phyloP scores from a whole-genome alignment of 345 rosid species.

The Diplotaxis tenuifolia region DNA sequence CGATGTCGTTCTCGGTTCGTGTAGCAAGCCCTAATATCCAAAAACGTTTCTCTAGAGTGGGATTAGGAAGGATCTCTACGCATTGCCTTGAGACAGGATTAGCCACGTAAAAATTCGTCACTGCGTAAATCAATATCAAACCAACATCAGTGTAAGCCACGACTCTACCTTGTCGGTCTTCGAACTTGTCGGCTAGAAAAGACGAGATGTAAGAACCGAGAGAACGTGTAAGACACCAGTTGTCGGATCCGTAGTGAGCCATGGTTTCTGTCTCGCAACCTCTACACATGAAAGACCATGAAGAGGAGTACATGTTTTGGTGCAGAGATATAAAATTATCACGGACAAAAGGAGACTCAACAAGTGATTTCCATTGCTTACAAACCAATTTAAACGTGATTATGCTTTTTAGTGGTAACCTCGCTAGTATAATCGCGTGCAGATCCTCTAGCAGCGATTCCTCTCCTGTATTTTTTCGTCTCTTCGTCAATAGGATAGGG shows the following conservation, averaged over 20 bases:
- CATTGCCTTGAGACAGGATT: background rate
- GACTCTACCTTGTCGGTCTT: background rate
- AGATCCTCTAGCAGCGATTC: background rate
- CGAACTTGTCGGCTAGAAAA: background rate
- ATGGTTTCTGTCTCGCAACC: background rate
- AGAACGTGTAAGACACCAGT: background rate
- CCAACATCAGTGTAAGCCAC: background rate
- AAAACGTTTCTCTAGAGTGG: no score
- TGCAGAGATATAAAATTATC: background rate
- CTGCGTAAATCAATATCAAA: background rate
- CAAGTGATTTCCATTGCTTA: background rate
- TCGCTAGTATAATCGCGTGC: background rate
- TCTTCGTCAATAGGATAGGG: background rate
- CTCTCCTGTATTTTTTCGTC: background rate
- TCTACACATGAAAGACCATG: conserved; percentile 5
- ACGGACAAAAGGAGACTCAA: background rate
- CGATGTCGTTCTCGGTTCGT: background rate
- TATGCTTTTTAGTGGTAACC: background rate
- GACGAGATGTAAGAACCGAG: background rate
- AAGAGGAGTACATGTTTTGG: background rate
- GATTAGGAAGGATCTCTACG: background rate
- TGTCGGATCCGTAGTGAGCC: background rate
- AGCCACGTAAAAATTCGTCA: background rate
- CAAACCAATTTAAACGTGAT: conserved; percentile 3
- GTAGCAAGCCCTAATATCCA: background rate